phyloP scores from a whole-genome alignment of 495 filamentous ascomycete genomes.

The Thermothielavioides terrestris region DNA sequence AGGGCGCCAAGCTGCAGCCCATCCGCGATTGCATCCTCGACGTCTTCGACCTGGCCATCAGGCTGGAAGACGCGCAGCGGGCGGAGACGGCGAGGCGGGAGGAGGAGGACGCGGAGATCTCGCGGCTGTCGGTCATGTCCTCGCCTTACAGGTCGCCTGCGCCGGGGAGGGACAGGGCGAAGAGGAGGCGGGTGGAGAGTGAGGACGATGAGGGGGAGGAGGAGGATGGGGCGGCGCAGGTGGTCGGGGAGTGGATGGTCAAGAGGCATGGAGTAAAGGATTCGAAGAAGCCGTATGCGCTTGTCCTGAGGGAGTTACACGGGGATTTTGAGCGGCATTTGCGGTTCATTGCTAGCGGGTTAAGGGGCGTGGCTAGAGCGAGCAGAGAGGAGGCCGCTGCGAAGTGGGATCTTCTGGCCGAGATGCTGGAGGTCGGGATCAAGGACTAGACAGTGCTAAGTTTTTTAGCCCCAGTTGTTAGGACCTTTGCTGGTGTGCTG shows the following conservation, averaged over 20 bases:
- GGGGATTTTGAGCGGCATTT: constrained; percentile 43
- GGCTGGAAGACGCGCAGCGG: constrained; percentile 40
- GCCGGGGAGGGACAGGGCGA: neutral
- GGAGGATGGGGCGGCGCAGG: constrained; percentile 18
- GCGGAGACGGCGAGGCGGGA: constrained; percentile 29
- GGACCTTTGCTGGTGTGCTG: no score
- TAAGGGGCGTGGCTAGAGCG: constrained; percentile 52
- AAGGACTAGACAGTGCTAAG: neutral
- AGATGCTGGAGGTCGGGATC: constrained; percentile 49
- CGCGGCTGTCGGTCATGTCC: constrained; percentile 25
- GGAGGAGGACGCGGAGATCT: constrained; percentile 34
- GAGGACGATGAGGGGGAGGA: constrained; percentile 33
- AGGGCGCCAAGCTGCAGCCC: constrained; percentile 52
- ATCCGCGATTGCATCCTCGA: constrained; percentile 59
- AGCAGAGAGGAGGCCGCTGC: constrained; percentile 41
- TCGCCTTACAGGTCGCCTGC: constrained; percentile 15
- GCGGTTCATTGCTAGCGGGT: constrained; percentile 45
- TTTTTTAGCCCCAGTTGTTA: no score
- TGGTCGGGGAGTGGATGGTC: neutral
- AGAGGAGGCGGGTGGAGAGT: constrained; percentile 4
- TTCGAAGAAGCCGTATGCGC: constrained; percentile 26
- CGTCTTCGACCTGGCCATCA: constrained; percentile 50
- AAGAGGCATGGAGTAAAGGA: neutral
- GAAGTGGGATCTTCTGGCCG: constrained; percentile 52
- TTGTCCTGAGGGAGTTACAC: constrained; percentile 36